These are phyloP conservation scores for Stipa capillata DNA, from an alignment of 176 grass and related monocot genomes.

Conservation along the genomic window DNA sequence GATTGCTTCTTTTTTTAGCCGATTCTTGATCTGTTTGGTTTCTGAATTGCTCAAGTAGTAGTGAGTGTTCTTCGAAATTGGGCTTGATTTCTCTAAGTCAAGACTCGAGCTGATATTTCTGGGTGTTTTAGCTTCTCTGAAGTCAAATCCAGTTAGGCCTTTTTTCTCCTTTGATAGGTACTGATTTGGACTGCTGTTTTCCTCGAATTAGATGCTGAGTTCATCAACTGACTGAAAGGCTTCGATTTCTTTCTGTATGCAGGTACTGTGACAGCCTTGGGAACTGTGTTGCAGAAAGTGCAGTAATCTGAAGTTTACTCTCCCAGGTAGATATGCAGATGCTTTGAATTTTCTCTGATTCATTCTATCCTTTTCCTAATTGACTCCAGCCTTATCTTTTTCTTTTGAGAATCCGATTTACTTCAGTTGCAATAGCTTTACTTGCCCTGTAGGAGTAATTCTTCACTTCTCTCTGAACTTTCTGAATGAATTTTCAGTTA, in stretches of 20 bases:
- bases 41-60: slow-evolving; percentile 8
- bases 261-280: slow-evolving; percentile 11
- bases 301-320: slow-evolving; percentile 11
- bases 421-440: not conserved
- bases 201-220: slow-evolving; percentile 5
- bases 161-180: slow-evolving; percentile 3
- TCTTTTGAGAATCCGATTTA: not conserved
- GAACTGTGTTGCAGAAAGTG: not conserved
- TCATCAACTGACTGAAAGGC: slow-evolving; percentile 9
- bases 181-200: slow-evolving; percentile 29
- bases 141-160: not conserved
- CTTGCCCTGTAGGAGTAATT: not conserved
- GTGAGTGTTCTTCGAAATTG: slow-evolving; percentile 10
- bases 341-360: slow-evolving; percentile 2
- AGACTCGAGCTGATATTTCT: slow-evolving; percentile 2
- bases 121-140: not conserved
- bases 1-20: not conserved
- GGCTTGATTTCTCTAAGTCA: slow-evolving; percentile 12
- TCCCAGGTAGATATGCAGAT: slow-evolving; percentile 32
- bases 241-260: slow-evolving; percentile 15
- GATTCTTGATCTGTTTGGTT: not conserved
- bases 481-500: not conserved
- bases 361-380: not conserved
- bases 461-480: not conserved
- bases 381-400: no score